Base-by-base conservation (phyloP, 1,284 basidiomycete species). In the Leccinum pachyderme region DNA sequence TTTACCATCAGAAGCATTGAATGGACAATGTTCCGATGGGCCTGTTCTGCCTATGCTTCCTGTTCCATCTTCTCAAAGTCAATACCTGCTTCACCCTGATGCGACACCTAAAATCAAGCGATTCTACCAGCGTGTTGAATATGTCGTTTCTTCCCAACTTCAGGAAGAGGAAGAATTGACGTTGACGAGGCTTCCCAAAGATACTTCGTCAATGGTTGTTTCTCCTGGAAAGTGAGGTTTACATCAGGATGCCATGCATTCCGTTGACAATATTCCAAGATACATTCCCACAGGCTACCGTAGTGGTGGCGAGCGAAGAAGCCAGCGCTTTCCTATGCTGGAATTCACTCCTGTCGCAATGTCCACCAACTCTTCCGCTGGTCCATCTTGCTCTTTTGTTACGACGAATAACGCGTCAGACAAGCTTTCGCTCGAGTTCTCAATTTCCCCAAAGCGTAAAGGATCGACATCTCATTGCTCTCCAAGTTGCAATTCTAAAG, bases 51-150 rank as follows among this genome's bases (percentile, higher is more conserved):
- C 59, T 8, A 45, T 41, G 39, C 41, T 62, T 43, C 58, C 66
- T 15, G 41, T 73, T 18, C 53, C 61, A 9, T 69, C 68, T 13
- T 70, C 68, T 43, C 68, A 70, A 43, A 73, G 71, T 33, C 68
- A 70, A 59, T 70, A 70, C 46, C 69, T 70, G 27, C 67, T 70
- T 32, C 59, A 59, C 31, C 41, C 39, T n/a, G 70, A 70, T 45
- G 65, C 67, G 12, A 70, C 68, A 7, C 68, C 68, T 9, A 73
- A 66, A 41, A 70, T 56, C 45, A 65, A 65, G 29, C 65, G 54
- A 51, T 53, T 7, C 43, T 33, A 48, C 22, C 61, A 43, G 12
- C 32, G 35, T 39, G 47, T 59, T 27, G 70, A 57, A 39, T 37
- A 45, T 3, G 58, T 73, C n/a, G 43, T 59, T 29, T 67, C 62